A percentile compares a stretch with the other conserved stretches of the same genome.
These are phyloP conservation scores for Thuidium tamariscinum DNA, from an alignment of 225 moss, liverwort and hornwort genomes.

Conservation along the genomic window DNA sequence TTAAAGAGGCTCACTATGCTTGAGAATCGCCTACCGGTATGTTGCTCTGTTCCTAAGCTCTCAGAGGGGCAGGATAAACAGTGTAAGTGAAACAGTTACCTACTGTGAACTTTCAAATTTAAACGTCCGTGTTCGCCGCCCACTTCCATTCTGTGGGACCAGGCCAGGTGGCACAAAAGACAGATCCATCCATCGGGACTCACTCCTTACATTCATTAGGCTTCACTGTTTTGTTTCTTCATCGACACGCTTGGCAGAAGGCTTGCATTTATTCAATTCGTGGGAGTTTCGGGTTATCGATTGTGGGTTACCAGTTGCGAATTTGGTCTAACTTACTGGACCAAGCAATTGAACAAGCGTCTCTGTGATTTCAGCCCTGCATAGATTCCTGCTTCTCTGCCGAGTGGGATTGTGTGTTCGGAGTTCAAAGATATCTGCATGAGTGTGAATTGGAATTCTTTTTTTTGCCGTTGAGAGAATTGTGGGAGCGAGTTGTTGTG, in stretches of 20 bases:
- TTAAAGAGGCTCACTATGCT: not conserved
- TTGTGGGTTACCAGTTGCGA: not conserved
- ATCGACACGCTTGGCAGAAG: not conserved
- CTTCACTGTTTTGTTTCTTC: not conserved
- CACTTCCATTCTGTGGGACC: not conserved
- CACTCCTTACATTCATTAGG: not conserved
- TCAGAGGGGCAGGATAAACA: not conserved
- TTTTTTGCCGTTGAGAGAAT: not conserved
- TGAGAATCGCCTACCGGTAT: not conserved
- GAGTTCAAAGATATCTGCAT: not conserved
- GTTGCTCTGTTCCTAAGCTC: not conserved
- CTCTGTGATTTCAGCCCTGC: not conserved
- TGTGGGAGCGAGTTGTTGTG: not conserved
- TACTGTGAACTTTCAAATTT: conserved; percentile 3
- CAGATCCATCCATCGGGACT: not conserved
- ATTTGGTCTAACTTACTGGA: not conserved
- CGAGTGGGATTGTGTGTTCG: not conserved
- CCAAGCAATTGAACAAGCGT: not conserved
- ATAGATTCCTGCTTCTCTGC: not conserved
- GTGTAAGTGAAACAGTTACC: conserved; percentile 11
- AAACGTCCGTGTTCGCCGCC: conserved; percentile 6
- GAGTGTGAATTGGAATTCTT: not conserved
- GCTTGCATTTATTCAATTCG: not conserved
- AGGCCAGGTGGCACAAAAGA: not conserved
- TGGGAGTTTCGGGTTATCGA: not conserved